A percentile compares a stretch with the other conserved stretches of the same genome.
These are phyloP conservation scores for Leptographium flavum DNA, from an alignment of 2,329 filamentous ascomycete species.

Conservation along the genomic window DNA sequence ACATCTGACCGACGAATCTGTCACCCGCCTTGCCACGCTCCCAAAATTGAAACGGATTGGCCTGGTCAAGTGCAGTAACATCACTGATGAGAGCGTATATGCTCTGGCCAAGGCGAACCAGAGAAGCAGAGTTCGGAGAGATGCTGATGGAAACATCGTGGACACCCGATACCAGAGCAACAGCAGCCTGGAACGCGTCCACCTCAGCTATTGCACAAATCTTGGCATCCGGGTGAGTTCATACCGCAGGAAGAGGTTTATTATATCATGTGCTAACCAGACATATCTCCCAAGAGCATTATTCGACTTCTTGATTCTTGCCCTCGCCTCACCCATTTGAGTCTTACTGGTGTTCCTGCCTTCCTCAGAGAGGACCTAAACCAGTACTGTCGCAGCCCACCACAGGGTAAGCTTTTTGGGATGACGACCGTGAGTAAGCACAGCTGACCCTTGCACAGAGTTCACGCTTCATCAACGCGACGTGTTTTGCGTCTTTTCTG, in stretches of 20 bases:
- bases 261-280: conserved; percentile 5
- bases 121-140: conserved; percentile 33
- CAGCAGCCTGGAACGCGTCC: conserved; percentile 75
- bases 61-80: conserved; percentile 80
- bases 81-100: conserved; percentile 80
- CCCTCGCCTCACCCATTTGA: conserved; percentile 82
- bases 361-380: conserved; percentile 80
- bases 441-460: conserved; percentile 33
- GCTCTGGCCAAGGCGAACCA: conserved; percentile 62
- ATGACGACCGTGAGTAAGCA: neutral
- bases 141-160: conserved; percentile 30
- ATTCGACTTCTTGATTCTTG: conserved; percentile 80
- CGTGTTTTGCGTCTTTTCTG: conserved; percentile 96
- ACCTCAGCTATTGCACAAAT: conserved; percentile 87
- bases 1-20: conserved; percentile 74
- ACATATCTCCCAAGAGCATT: conserved; percentile 53
- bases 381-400: conserved; percentile 73
- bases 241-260: neutral
- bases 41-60: conserved; percentile 93
- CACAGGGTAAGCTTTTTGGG: conserved; percentile 40
- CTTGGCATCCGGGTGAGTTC: conserved; percentile 62
- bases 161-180: conserved; percentile 39
- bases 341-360: conserved; percentile 81
- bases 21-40: conserved; percentile 68
- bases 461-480: conserved; percentile 92